Evolutionary conservation across 2,329 filamentous ascomycete species (phyloP).

Genomic region (Penicillium palitans): DNA sequence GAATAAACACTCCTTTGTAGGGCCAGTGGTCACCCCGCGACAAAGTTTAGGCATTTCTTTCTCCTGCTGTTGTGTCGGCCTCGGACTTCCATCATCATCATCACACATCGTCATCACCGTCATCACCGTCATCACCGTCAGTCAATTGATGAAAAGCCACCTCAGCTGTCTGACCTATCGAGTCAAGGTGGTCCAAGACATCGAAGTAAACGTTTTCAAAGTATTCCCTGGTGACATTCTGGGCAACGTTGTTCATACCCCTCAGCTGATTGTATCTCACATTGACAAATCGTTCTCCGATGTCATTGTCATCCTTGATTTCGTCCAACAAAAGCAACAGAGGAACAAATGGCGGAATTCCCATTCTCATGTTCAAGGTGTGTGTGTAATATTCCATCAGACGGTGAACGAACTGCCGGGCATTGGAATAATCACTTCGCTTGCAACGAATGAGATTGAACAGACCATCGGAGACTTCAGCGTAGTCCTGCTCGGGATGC

Average conservation of each 20-base stretch:
- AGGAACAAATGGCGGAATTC: background rate
- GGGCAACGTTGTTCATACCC: background rate
- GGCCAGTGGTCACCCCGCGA: background rate
- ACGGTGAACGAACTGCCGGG: background rate
- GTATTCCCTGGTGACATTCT: background rate
- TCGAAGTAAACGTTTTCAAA: background rate
- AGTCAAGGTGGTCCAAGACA: background rate
- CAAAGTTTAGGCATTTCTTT: background rate
- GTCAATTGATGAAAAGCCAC: background rate
- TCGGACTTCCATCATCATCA: background rate
- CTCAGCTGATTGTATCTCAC: background rate
- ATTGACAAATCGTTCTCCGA: background rate
- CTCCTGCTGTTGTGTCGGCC: background rate
- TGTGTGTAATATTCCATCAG: background rate
- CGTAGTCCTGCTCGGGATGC: background rate
- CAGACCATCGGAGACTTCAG: background rate
- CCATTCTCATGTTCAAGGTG: background rate
- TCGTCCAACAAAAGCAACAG: background rate
- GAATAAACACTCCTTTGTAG: background rate
- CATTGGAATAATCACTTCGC: background rate
- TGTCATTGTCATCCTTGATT: background rate
- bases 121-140: background rate
- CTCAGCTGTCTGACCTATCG: background rate
- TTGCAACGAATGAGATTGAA: background rate
- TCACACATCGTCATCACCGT: background rate